Base-by-base conservation (phyloP, 169 alveolate genomes). In the Plasmodium sp. region DNA sequence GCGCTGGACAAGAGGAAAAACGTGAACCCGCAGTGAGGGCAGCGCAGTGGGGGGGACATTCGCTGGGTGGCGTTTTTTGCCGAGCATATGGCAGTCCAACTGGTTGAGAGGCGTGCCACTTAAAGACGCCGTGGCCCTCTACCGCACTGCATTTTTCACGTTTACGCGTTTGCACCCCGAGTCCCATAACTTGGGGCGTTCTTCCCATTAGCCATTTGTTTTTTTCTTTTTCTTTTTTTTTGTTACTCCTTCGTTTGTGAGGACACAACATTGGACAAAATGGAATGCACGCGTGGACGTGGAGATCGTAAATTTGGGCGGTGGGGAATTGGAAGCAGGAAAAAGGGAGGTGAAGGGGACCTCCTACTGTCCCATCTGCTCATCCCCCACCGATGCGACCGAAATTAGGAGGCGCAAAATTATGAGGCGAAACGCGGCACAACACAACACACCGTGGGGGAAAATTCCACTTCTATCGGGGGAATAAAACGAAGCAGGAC, bases 1-100 rank as follows among this genome's bases (percentile, higher is more conserved):
- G 14, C 73, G 27, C 71, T 86, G 41, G 93, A 86, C 36, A 86
- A 86, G 81, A 86, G 48, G 33, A 34, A 45, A 72, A 84, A 72
- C 77, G 39, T 22, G 77, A 67, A 67, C n/a, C 77, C 10, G 36
- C 14, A 67, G 39, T 67, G 77, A 67, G 77, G 77, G 16, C 6
- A 1, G 41, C 43, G n/a, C 36, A 1, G 18, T 62, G 75, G 3
- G 27, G 75, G 27, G 27, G 62, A 51, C 7, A 12, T 51, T 51
- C 27, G 9, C 18, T 14, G 18, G 22, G 18, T 12, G 22, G 16
- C 12, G 62, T 12, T 51, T 51, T 51, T 12, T 51, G 16, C 62
- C 62, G 22, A 51, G 2, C 62, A n/a, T 5, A 3, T 0, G 16
- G 62, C 2, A 14, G 62, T 51, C 62, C 62, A 39, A 39, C 5